These are phyloP conservation scores for Paralagenidium karlingii DNA, from an alignment of 352 stramenopile genomes.

Conservation along the genomic window DNA sequence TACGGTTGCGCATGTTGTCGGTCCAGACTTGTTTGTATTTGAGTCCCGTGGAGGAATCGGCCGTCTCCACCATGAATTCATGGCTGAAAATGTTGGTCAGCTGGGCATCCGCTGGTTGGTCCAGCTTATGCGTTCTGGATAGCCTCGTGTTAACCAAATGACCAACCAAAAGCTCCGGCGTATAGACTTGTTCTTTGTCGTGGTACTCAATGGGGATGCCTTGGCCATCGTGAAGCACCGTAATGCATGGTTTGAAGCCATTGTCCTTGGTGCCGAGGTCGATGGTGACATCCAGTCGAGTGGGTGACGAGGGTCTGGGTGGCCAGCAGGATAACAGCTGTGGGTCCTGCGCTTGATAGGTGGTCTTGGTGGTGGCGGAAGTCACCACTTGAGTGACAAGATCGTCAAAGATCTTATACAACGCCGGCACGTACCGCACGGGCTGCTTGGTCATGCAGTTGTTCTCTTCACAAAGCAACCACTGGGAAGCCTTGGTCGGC, in stretches of 20 bases:
- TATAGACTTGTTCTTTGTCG: slow-evolving; percentile 94
- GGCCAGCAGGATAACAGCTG: too few species aligned
- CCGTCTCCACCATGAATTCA: slow-evolving; percentile 98
- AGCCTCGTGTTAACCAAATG: too few species aligned
- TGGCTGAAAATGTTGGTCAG: slow-evolving; percentile 99
- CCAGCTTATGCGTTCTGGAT: slow-evolving; percentile 98
- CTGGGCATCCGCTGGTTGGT: slow-evolving; percentile 92
- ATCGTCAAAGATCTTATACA: slow-evolving; percentile 99
- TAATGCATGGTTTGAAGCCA: slow-evolving; percentile 71
- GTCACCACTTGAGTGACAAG: slow-evolving; percentile 99
- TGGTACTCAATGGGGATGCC: slow-evolving; percentile 97
- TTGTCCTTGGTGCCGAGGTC: slow-evolving; percentile 37
- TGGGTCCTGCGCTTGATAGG: too few species aligned
- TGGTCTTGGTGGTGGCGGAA: slow-evolving; percentile 82
- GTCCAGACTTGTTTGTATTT: slow-evolving; percentile 87
- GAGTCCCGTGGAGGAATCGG: slow-evolving; percentile 78
- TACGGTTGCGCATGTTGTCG: slow-evolving; percentile 93
- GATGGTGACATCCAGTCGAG: slow-evolving; percentile 54
- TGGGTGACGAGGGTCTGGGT: too few species aligned
- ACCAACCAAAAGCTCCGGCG: slow-evolving; percentile 97
- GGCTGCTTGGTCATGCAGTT: slow-evolving; percentile 48
- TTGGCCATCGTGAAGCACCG: slow-evolving; percentile 96
- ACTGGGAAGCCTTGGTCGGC: slow-evolving; percentile 5
- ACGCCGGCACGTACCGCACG: slow-evolving; percentile 69
- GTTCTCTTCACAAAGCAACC: slow-evolving; percentile 5